Evolutionary conservation across 2,329 filamentous ascomycete genomes (phyloP), one percentile per base, ranked within the genome.

Genomic region (Paradendryphiella salina): DNA sequence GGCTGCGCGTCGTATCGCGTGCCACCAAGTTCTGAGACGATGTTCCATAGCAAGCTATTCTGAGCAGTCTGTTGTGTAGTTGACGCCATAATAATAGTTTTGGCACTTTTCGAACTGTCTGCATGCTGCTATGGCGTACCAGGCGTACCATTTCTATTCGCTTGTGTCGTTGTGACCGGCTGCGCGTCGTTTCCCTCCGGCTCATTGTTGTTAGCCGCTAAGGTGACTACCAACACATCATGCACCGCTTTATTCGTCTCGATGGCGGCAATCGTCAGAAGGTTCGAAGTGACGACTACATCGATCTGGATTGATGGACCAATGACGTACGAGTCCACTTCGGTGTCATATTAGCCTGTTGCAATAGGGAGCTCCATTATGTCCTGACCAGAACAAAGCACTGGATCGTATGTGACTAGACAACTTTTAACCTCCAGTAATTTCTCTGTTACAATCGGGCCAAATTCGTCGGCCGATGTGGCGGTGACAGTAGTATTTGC

Each of bases 1-100:
- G 49, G 49, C 36, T 61, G 56, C 7, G 52, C 18, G 26, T 34
- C 34, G 10, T 53, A 47, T 18, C 32, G 41, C 13, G 54, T 28
- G n/a, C 50, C 45, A 6, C 50, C 57, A 13, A 66, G 50, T 10
- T 39, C 43, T 8, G 55, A 59, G 34, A 67, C 45, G 32, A 67
- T 61, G 13, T 56, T 46, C 6, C 49, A 17, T 8, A 67, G 35
- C 6, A 67, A 53, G 23, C 45, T 52, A 29, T 53, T 52, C 13
- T 47, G 51, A 32, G 48, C 18, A 5, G 56, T 48, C 20, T 38
- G 37, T 33, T 47, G 53, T 3, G 39, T 11, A 14, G 37, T 33
- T 29, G 50, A 36, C 40, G 14, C 8, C 5, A 26, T n/a, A 23
- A 18, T 41, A 31, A 17, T 37, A 8, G 37, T 21, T 7, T 28